Conservation (phyloP, 2,329 filamentous ascomycete species). For the Colletotrichum sp. region DNA sequence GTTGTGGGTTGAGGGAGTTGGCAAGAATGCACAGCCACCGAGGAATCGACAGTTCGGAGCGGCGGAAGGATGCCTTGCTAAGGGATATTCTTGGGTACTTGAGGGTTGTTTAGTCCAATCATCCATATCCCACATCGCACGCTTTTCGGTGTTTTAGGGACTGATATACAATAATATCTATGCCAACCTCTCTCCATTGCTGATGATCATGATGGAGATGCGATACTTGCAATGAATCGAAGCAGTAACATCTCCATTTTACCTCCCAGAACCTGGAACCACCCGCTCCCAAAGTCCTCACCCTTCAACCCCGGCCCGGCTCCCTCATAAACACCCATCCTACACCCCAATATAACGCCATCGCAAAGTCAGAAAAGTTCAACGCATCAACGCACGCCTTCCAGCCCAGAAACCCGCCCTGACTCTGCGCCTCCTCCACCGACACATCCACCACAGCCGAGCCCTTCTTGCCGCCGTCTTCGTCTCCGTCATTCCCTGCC, state of each 20-base stretch:
- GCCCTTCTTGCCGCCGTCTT: background rate
- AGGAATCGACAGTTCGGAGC: background rate
- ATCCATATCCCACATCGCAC: background rate
- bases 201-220: background rate
- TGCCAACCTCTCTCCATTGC: background rate
- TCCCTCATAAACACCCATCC: background rate
- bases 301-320: background rate
- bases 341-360: background rate
- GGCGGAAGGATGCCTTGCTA: background rate
- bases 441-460: background rate
- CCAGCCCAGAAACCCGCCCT: background rate
- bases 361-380: background rate
- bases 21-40: background rate
- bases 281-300: background rate
- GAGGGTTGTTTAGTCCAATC: background rate
- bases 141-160: background rate
- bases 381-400: background rate
- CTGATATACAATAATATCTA: fast-evolving
- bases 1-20: background rate
- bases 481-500: background rate
- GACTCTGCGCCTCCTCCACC: background rate
- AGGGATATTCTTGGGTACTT: too few species aligned
- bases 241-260: fast-evolving
- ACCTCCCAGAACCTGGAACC: fast-evolving
- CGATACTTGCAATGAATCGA: fast-evolving